These are phyloP conservation scores for Tricharina praecox DNA, from an alignment of 495 filamentous ascomycete genomes.

Conservation along the genomic window DNA sequence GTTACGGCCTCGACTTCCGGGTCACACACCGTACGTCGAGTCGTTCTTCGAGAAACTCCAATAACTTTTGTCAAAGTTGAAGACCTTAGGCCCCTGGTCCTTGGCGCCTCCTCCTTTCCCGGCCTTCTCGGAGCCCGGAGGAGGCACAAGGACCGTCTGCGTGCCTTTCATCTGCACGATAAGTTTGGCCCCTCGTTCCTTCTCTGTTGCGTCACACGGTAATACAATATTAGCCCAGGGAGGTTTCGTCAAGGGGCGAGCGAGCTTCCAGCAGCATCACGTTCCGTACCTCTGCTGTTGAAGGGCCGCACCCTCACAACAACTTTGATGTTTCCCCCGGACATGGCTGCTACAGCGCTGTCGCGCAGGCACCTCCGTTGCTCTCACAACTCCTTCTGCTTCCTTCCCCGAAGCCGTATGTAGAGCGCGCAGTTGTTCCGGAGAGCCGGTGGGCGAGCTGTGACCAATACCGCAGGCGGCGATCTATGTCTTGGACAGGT, in stretches of 20 bases:
- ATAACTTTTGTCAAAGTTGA: constrained; percentile 93
- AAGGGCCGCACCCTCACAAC: constrained; percentile 90
- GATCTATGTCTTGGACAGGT: no score
- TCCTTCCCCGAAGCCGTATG: not conserved
- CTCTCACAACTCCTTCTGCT: not conserved
- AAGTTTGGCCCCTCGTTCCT: constrained; percentile 83
- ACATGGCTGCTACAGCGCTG: constrained; percentile 17
- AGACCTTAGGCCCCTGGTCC: constrained; percentile 62
- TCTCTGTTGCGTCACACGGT: constrained; percentile 35
- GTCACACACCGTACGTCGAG: constrained; percentile 44
- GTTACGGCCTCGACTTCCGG: not conserved
- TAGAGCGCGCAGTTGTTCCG: no score
- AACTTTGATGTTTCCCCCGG: constrained; percentile 98
- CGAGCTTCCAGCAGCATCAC: no score
- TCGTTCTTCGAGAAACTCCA: constrained; percentile 87
- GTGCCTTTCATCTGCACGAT: constrained; percentile 89
- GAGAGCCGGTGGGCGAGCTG: no score
- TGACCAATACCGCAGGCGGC: no score
- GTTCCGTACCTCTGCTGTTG: constrained; percentile 68
- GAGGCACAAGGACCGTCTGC: constrained; percentile 75
- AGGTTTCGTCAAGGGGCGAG: no score
- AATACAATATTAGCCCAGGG: constrained; percentile 4
- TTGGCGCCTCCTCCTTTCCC: constrained; percentile 47
- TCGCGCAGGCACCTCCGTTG: not conserved
- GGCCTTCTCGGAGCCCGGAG: constrained; percentile 40